phyloP scores from a whole-genome alignment of 2,329 filamentous ascomycete genomes.

The Mycocentrospora acerina region DNA sequence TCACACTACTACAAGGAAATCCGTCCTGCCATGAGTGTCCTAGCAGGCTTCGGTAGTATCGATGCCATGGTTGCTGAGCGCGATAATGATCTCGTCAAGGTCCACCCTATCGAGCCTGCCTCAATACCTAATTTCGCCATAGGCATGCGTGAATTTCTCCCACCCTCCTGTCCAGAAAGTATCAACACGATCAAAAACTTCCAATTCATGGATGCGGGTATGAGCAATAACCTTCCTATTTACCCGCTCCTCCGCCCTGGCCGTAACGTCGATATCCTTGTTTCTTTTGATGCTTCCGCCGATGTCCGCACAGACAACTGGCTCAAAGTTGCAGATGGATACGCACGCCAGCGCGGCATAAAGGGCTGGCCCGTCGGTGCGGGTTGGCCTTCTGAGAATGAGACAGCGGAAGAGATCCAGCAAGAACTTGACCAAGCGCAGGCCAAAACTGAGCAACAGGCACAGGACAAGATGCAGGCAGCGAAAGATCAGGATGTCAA shows the following conservation, averaged over 20 bases:
- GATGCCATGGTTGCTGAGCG: slow-evolving; percentile 81
- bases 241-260: slow-evolving; percentile 90
- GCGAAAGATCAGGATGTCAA: slow-evolving; percentile 47
- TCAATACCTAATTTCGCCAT: slow-evolving; percentile 86
- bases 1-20: slow-evolving; percentile 96
- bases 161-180: slow-evolving; percentile 74
- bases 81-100: slow-evolving; percentile 81
- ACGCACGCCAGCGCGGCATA: slow-evolving; percentile 83
- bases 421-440: slow-evolving; percentile 69
- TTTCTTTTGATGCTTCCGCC: slow-evolving; percentile 92
- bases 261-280: slow-evolving; percentile 81
- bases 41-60: slow-evolving; percentile 73
- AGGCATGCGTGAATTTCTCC: slow-evolving; percentile 75
- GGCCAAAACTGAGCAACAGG: slow-evolving; percentile 60
- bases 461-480: slow-evolving; percentile 63
- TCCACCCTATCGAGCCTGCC: slow-evolving; percentile 93
- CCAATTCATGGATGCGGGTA: slow-evolving; percentile 85
- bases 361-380: slow-evolving; percentile 93
- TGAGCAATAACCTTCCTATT: slow-evolving; percentile 97
- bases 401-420: slow-evolving; percentile 61
- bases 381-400: slow-evolving; percentile 77
- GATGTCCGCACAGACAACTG: slow-evolving; percentile 95
- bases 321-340: slow-evolving; percentile 91
- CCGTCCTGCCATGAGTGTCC: slow-evolving; percentile 72
- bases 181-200: slow-evolving; percentile 69